Base-by-base conservation (phyloP, 1,284 basidiomycete species). In the Irpex lacteus region DNA sequence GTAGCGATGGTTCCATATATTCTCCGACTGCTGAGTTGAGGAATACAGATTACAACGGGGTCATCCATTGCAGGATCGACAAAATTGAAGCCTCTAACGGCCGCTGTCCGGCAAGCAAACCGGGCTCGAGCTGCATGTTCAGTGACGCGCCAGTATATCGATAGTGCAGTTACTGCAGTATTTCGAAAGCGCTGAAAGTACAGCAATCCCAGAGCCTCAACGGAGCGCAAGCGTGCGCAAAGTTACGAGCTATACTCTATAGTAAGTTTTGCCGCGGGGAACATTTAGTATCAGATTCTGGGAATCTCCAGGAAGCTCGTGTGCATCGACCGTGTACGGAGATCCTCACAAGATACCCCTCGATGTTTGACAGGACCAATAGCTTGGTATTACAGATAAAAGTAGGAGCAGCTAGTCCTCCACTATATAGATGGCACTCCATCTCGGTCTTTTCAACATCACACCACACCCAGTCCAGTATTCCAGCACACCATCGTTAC, bases 151-250 rank as follows among this genome's bases (percentile, higher is more conserved):
- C n/a, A n/a, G 26, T 21, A 57, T 32, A 65, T 65, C 60, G 60
- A 61, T 65, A 54, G 7, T 52, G 50, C 8, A 21, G 21, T 13
- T 32, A 15, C 40, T 11, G 40, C 40, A 9, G 8, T 44, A 15
- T 5, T 18, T 4, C 32, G 19, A 26, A 32, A 55, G 61, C 65
- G 65, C 62, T 50, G 36, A 15, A 15, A 18, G 18, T 47, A 49
- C 36, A n/a, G 19, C 50, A 15, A 53, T 52, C 34, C 26, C 53
- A 58, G 15, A 61, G 49, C 56, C 59, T 50, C 40, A 60, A 62
- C 65, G 65, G 65, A 66, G 62, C 65, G 55, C 65, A 63, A 61
- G 59, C 60, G 55, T 66, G 65, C 63, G 62, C 44, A 62, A 66
- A 66, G 55, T 6, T 56, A 32, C 18, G 54, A 9, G 59, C 38